Evolutionary conservation across 2,329 filamentous ascomycete genomes (phyloP), one percentile per base, ranked within the genome.

Genomic region (Didymella lethalis): DNA sequence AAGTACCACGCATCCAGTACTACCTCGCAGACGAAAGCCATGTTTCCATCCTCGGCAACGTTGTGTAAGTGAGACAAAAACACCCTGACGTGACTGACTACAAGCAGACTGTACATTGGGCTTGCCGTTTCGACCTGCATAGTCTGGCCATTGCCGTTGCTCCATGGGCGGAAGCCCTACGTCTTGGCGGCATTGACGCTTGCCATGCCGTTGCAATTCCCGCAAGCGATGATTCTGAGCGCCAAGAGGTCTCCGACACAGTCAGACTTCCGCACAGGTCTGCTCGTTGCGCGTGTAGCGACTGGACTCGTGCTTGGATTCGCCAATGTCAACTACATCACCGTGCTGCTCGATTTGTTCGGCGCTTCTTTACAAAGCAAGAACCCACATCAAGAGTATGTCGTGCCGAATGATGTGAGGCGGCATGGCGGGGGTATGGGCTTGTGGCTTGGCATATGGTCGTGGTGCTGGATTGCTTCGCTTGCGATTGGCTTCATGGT

Each of bases 1-100:
- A 92, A 65, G 90, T 92, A 0, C 90, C 90, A n/a, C 86, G 87
- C 3, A 91, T 93, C 26, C 90, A 93, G 71, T 92, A 92, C 73
- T 88, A 87, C 67, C 85, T 93, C 63, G 87, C 86, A 25, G 90
- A 93, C 66, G 82, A 88, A 60, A 78, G 85, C 44, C 89, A 92
- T 67, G 82, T 85, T 59, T 83, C 87, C 1, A 87, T 92, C 28
- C 81, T 91, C 34, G 91, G 91, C 3, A 93, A 93, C 65, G 88
- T 90, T 16, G 84, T 87, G 75, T 81, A 63, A 66, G 78, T 67
- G 11, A 6, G 8, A 20, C 23, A 1, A 16, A 7, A 10, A 38
- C 4, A 10, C 25, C 26, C 7, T 2, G 16, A 7, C 12, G 7
- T 31, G 34, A 34, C 58, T 67, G 11, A 64, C 48, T 32, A n/a